Conservation (phyloP, 2,329 filamentous ascomycete species). For the Aspergillus persii region DNA sequence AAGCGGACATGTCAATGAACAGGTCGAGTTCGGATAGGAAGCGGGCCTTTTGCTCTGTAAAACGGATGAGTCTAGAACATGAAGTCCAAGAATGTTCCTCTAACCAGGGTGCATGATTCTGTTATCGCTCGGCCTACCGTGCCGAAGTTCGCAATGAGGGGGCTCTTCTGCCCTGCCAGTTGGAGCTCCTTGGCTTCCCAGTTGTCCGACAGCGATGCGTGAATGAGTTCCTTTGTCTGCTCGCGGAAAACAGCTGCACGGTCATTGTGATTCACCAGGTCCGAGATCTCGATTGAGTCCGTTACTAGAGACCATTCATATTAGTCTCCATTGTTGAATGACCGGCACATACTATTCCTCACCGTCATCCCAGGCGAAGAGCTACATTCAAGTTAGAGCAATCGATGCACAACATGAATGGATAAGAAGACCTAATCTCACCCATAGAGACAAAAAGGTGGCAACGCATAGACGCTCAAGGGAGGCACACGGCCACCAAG, state of each 20-base stretch:
- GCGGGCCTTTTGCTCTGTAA: no score
- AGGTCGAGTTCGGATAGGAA: no score
- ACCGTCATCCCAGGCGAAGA: conserved; percentile 4
- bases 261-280: background rate
- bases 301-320: background rate
- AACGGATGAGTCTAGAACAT: no score
- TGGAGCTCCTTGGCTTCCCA: no score
- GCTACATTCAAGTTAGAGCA: background rate
- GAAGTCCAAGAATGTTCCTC: no score
- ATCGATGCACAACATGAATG: background rate
- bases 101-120: no score
- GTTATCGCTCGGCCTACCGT: no score
- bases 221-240: background rate
- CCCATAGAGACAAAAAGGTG: background rate
- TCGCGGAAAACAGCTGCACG: background rate
- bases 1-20: no score
- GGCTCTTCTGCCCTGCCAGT: no score
- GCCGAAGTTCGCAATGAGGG: no score
- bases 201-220: no score
- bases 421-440: background rate
- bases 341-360: background rate
- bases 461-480: background rate
- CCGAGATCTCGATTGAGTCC: background rate
- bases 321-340: no score
- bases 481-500: background rate